Evolutionary conservation across 2,329 filamentous ascomycete species (phyloP), one percentile per base, ranked within the genome.

Genomic region (Colletotrichum melonis): DNA sequence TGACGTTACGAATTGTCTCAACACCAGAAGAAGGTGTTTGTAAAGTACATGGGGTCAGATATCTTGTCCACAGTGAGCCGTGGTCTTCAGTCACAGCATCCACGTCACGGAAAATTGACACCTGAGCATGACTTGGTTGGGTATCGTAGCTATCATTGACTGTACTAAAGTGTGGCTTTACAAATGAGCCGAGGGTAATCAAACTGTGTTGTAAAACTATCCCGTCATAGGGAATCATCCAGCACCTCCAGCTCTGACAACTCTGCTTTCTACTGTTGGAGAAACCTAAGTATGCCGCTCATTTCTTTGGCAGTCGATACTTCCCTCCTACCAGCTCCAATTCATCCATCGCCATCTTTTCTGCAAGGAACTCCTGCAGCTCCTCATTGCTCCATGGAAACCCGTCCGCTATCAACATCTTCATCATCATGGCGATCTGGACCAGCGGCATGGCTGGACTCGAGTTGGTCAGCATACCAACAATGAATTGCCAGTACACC

Each of bases 401-500:
- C 2, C 95, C 95, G 14, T 95, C 95, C 0, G 94, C 90, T 65
- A 98, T 91, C 72, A 96, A 89, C 89, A 98, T 96, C 83, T 94
- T 95, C 88, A 99, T 88, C 94, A 98, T 98, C 92, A 95, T 97
- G 9, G 92, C 89, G 76, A 99, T 97, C 80, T 95, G 90, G 68
- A 88, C 88, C 72, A 95, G 85, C 63, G 94, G 92, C 94, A 98
- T 97, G 32, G 93, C 84, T 22, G 89, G 91, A 22, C 93, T 93
- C 77, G 95, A 93, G 82, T 98, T 98, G 74, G 95, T 98, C 82
- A 99, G 85, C 97, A 99, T 98, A 64, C 94, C 95, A 69, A 95
- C 87, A 72, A 99, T 95, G 81, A 98, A 98, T 78, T 95, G 93
- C 90, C 94, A 95, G 82, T 98, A 98, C 52, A 98, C 89, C 56